Evolutionary conservation across 305 asterid genomes (phyloP), one percentile per base, ranked within the genome.

Genomic region (Ilex paraguariensis): DNA sequence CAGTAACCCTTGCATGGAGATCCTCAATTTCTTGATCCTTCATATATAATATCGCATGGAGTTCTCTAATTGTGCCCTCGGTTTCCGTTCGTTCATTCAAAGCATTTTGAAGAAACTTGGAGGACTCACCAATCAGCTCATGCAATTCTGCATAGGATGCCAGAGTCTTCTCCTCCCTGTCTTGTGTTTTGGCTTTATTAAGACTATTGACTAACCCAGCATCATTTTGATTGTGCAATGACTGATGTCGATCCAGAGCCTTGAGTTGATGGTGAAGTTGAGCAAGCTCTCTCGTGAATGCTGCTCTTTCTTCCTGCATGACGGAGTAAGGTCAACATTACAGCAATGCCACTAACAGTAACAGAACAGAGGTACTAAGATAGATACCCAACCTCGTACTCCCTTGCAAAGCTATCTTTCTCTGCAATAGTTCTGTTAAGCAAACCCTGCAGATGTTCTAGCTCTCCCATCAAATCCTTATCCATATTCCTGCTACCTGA

Each of bases 281-380:
- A 55, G 76, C 56, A 55, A 84, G 85, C 75, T 81, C 91, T 66
- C 59, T 72, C 78, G 17, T 72, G 56, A 85, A 58, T 70, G 32
- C 66, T n/a, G 63, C 71, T 64, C 75, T 79, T 76, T 91, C 95
- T 77, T 82, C 90, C 99, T 94, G 91, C 82, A 73, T 58, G 59
- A 49, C 67, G 42, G 78, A 72, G 16, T 46, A 61, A 64, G 68
- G 56, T 67, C 9, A 36, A 59, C 45, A 13, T 66, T 70, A 57
- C 66, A 65, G 59, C 42, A 36, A 36, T 36, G 7, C 9, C 7
- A 36, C 6, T 36, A 36, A 36, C 42, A 36, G 42, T 36, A 36
- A 36, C 42, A 36, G 42, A 5, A 36, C 42, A 36, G 14, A 33
- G 16, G 54, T 17, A 32, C 66, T 31, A 44, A 59, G 31, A 32